Conservation (phyloP, 352 stramenopile genomes). For the Globisporangium nagaii region DNA sequence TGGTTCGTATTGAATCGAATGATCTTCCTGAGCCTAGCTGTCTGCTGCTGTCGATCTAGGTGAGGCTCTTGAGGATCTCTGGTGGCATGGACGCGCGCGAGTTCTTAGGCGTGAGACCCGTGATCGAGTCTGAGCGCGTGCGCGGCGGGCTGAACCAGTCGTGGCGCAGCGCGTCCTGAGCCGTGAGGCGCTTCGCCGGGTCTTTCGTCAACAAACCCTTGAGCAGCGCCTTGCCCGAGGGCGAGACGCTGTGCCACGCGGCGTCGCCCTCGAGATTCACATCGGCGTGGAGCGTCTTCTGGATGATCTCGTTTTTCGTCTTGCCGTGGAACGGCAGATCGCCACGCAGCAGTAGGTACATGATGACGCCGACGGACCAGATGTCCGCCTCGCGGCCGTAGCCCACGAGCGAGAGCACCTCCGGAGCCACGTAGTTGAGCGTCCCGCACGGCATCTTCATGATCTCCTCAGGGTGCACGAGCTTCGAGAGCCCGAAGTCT, state of each 20-base stretch:
- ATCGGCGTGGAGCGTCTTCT: constrained; percentile 86
- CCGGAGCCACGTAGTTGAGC: constrained; percentile 91
- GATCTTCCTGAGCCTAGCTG: too few relatives aligned
- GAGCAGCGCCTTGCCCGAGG: constrained; percentile 56
- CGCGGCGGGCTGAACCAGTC: constrained; percentile 69
- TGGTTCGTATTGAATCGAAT: too few relatives aligned
- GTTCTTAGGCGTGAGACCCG: constrained; percentile 10
- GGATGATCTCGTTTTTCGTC: constrained; percentile 89
- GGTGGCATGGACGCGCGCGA: constrained; percentile 20
- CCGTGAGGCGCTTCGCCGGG: constrained; percentile 68
- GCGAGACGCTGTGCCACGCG: constrained; percentile 52
- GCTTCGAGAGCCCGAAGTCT: constrained; percentile 92
- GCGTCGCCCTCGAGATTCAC: constrained; percentile 72
- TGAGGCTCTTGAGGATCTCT: constrained; percentile 9
- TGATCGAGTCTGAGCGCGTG: constrained; percentile 11
- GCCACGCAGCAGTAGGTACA: constrained; percentile 88
- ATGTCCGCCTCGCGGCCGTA: constrained; percentile 90
- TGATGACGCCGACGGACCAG: constrained; percentile 91
- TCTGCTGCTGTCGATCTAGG: not conserved
- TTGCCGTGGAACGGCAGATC: constrained; percentile 90
- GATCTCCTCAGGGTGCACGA: constrained; percentile 89
- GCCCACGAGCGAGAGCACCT: constrained; percentile 85
- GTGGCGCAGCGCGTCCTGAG: constrained; percentile 71
- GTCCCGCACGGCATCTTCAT: constrained; percentile 93
- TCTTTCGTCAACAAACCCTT: constrained; percentile 84